A percentile compares a stretch with the other conserved stretches of the same genome.
phyloP scores from a whole-genome alignment of 2,329 filamentous ascomycete genomes.

The Stagonosporopsis vannaccii region DNA sequence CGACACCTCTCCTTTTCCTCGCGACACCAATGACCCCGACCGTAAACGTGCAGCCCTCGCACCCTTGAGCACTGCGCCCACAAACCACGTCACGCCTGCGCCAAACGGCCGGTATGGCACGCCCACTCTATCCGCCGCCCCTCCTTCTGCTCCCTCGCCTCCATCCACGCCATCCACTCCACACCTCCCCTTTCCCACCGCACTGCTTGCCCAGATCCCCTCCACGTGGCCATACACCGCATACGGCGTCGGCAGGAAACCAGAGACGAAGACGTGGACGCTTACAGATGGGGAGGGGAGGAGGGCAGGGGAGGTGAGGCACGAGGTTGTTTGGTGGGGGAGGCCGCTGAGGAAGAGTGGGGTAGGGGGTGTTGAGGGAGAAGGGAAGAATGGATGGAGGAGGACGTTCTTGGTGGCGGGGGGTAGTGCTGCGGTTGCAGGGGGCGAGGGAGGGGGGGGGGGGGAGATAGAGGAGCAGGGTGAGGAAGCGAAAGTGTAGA shows the following conservation, averaged over 20 bases:
- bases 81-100: no score
- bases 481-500: no score
- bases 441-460: no score
- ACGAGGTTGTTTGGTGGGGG: conserved; percentile 13
- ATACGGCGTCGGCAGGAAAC: background rate
- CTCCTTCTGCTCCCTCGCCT: background rate
- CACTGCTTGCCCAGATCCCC: background rate
- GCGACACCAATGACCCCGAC: background rate
- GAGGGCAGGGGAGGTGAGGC: conserved; percentile 2
- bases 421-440: no score
- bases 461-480: no score
- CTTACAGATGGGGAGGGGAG: background rate
- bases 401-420: no score
- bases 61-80: background rate
- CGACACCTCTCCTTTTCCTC: background rate
- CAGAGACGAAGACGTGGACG: conserved; percentile 4
- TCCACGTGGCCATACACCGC: conserved; percentile 15
- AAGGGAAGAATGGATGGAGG: background rate
- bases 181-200: background rate
- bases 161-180: background rate
- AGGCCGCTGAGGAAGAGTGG: conserved; percentile 2
- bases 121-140: background rate
- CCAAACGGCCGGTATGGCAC: no score
- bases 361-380: background rate
- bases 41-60: background rate